Evolutionary conservation across 73 alveolate species (phyloP).

Genomic region (Diophrys appendiculata): DNA sequence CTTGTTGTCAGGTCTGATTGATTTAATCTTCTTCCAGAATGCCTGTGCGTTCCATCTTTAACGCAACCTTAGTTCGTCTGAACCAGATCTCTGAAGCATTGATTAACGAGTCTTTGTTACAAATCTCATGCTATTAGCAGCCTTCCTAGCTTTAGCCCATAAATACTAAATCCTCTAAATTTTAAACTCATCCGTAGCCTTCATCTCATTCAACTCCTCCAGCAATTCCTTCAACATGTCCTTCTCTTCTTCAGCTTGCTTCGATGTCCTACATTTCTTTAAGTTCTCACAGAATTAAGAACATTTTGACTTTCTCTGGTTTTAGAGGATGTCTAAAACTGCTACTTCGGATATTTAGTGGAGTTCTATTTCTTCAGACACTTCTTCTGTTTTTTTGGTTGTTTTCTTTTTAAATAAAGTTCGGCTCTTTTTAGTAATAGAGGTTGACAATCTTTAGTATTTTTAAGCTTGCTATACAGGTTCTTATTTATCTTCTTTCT

Average conservation of each 20-base stretch:
- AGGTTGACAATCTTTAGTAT: too few species aligned
- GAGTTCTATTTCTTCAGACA: background rate
- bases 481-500: too few species aligned
- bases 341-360: background rate
- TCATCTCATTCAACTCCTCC: background rate
- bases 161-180: background rate
- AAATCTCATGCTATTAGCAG: background rate
- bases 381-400: background rate
- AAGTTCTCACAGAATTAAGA: background rate
- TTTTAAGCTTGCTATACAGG: background rate
- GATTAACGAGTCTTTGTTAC: background rate
- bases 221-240: background rate
- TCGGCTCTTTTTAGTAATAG: background rate
- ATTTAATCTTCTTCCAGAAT: background rate
- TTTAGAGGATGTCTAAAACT: background rate
- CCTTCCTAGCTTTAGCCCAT: background rate
- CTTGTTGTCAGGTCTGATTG: conserved; percentile 1
- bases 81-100: background rate
- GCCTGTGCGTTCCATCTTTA: background rate
- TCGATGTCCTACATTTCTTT: background rate
- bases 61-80: background rate
- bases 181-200: background rate
- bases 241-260: background rate
- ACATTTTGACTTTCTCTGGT: background rate
- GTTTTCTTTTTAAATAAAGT: background rate